These are phyloP conservation scores for Echinochloa phyllopogon DNA, from an alignment of 176 grass and related monocot species.

Conservation along the genomic window DNA sequence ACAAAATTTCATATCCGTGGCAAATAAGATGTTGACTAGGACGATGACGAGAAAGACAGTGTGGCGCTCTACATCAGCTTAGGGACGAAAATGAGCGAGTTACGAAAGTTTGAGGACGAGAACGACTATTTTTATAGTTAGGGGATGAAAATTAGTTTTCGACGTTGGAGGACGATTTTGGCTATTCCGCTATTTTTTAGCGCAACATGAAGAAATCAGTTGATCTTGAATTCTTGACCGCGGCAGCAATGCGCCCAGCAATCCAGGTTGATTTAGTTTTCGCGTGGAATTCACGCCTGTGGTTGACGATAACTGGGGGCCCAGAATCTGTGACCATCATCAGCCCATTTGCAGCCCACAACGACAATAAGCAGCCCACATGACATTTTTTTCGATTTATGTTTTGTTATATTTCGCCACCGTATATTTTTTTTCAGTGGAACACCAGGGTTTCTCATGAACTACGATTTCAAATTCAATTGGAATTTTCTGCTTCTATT, in stretches of 20 bases:
- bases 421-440: too few relatives aligned
- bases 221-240: not conserved
- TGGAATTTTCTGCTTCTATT: too few relatives aligned
- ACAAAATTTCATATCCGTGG: too few relatives aligned
- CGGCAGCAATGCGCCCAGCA: not conserved
- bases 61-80: too few relatives aligned
- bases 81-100: too few relatives aligned
- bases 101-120: too few relatives aligned
- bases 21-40: too few relatives aligned
- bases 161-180: too few relatives aligned
- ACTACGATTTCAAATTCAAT: not conserved
- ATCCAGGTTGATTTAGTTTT: not conserved
- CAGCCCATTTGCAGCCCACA: not conserved
- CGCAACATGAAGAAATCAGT: not conserved
- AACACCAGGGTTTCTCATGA: not conserved
- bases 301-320: not conserved
- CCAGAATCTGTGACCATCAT: not conserved
- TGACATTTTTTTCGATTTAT: not conserved
- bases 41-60: too few relatives aligned
- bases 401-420: not conserved
- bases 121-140: too few relatives aligned
- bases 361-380: not conserved
- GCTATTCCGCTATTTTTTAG: too few relatives aligned
- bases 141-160: too few relatives aligned
- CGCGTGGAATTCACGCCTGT: not conserved